These are phyloP conservation scores for Thermothielavioides terrestris DNA, from an alignment of 495 filamentous ascomycete genomes.

Conservation along the genomic window DNA sequence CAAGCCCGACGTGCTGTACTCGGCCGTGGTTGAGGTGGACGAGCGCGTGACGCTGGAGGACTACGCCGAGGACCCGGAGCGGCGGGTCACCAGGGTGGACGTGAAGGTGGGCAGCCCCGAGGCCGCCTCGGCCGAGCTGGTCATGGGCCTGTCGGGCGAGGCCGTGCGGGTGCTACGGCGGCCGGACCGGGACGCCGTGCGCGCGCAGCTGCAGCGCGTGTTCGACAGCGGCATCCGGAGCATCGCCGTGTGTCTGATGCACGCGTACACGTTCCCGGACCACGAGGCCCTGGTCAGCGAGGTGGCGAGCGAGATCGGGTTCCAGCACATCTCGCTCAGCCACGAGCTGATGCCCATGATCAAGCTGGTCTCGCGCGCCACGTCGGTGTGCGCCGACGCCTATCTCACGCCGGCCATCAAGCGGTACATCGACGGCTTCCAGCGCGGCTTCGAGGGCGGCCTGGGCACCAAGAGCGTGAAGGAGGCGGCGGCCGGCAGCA, in stretches of 20 bases:
- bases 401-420: constrained; percentile 94
- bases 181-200: constrained; percentile 46
- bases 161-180: constrained; percentile 56
- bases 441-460: constrained; percentile 62
- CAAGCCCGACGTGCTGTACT: constrained; percentile 72
- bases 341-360: constrained; percentile 92
- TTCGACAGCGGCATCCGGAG: constrained; percentile 57
- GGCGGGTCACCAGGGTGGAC: constrained; percentile 43
- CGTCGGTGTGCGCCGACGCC: constrained; percentile 88
- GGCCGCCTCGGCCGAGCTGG: constrained; percentile 43
- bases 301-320: constrained; percentile 64
- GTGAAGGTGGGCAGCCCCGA: constrained; percentile 38
- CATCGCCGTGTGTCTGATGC: constrained; percentile 72
- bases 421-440: constrained; percentile 88
- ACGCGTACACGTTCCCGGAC: constrained; percentile 70
- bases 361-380: constrained; percentile 77
- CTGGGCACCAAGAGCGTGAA: constrained; percentile 60
- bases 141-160: constrained; percentile 61
- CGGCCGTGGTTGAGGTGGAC: constrained; percentile 66
- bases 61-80: constrained; percentile 72
- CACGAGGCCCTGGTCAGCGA: constrained; percentile 63
- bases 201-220: constrained; percentile 46
- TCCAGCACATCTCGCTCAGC: constrained; percentile 63
- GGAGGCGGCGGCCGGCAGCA: constrained; percentile 42
- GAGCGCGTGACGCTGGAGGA: constrained; percentile 84